A percentile compares a stretch with the other conserved stretches of the same genome.
These are phyloP conservation scores for Lactarius tabidus DNA, from an alignment of 768 basidiomycete genomes.

Conservation along the genomic window DNA sequence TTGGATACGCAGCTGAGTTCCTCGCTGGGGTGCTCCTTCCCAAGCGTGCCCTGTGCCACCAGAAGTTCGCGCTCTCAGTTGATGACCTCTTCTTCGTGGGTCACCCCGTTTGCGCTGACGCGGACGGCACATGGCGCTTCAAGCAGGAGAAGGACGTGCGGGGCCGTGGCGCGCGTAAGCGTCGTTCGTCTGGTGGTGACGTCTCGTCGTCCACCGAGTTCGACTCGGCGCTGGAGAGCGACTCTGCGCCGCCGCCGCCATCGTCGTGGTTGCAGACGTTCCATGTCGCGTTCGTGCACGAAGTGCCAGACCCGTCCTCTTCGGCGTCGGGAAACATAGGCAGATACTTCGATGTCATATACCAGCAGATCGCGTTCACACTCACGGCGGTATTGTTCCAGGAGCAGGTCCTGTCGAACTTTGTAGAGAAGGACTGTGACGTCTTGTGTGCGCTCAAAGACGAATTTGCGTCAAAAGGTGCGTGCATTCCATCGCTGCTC, in stretches of 20 bases:
- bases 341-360: conserved; percentile 82
- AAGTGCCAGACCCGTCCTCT: conserved; percentile 86
- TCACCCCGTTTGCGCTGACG: conserved; percentile 83
- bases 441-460: conserved; percentile 67
- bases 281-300: conserved; percentile 82
- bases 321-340: conserved; percentile 71
- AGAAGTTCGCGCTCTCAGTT: conserved; percentile 88
- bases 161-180: conserved; percentile 50
- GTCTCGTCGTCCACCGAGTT: conserved; percentile 36
- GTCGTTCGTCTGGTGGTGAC: conserved; percentile 31
- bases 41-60: conserved; percentile 75
- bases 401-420: conserved; percentile 83
- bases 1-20: conserved; percentile 79
- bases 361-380: conserved; percentile 85
- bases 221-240: conserved; percentile 8
- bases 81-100: conserved; percentile 93
- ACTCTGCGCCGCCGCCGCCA: conserved; percentile 1
- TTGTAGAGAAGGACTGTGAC: conserved; percentile 80
- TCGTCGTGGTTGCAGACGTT: conserved; percentile 67
- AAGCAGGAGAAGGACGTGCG: conserved; percentile 56
- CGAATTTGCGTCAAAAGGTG: conserved; percentile 61
- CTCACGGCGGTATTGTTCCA: conserved; percentile 90
- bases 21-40: conserved; percentile 81
- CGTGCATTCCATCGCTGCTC: background rate
- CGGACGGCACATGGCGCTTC: conserved; percentile 72